Percentiles rank a stretch among this genome's conserved stretches.
Evolutionary conservation across 2,329 filamentous ascomycete species (phyloP).

Genomic region (Domatiomyces globalis): DNA sequence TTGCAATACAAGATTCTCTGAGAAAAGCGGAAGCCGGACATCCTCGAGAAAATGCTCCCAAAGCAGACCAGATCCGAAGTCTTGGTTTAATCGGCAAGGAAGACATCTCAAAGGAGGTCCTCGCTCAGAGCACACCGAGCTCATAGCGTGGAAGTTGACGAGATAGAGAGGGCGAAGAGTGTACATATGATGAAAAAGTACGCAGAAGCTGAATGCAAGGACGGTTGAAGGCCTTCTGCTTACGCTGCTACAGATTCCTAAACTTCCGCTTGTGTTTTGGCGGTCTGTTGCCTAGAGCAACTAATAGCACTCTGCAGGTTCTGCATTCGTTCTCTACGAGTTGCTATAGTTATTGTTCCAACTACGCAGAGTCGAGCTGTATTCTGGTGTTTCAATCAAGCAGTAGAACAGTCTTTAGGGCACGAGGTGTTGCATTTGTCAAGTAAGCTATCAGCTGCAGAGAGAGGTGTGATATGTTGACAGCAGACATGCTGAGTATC

Average conservation of each 20-base stretch:
- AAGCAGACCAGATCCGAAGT: conserved; percentile 73
- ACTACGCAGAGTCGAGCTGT: not conserved
- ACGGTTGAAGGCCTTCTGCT: not conserved
- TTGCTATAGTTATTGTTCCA: not conserved
- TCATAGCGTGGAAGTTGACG: not conserved
- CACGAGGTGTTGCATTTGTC: not conserved
- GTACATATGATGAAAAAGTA: not conserved
- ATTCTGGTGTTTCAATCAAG: not conserved
- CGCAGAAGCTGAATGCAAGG: not conserved
- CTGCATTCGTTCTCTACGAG: too few relatives aligned
- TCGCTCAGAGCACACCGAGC: conserved; percentile 1
- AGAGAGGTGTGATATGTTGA: not conserved
- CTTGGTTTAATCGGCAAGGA: conserved; percentile 72
- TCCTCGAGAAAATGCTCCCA: conserved; percentile 66
- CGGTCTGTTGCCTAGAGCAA: not conserved
- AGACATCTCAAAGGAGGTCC: conserved; percentile 49
- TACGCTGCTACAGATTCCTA: not conserved
- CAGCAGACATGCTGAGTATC: not conserved
- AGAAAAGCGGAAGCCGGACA: conserved; percentile 63
- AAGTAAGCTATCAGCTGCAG: not conserved
- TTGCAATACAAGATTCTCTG: conserved; percentile 69
- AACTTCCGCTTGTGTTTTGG: not conserved
- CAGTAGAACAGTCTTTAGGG: not conserved
- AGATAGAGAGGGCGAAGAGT: not conserved
- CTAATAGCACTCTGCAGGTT: not conserved